These are phyloP conservation scores for Penicillium sp. DNA, from an alignment of 2,329 filamentous ascomycete species.

Conservation along the genomic window DNA sequence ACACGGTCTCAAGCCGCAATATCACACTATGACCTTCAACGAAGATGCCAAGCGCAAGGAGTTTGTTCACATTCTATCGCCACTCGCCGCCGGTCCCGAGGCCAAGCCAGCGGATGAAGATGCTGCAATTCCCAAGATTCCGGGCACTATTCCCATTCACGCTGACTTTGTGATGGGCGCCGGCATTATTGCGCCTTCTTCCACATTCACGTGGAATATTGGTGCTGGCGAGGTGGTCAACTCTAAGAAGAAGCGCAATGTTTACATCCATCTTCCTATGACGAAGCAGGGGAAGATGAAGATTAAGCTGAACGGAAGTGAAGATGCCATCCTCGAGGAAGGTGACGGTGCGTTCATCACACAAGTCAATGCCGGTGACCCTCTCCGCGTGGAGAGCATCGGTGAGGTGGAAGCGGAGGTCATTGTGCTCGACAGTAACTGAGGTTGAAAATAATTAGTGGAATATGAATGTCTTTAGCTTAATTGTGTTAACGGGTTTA, in stretches of 20 bases:
- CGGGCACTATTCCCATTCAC: constrained; percentile 79
- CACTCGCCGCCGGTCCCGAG: constrained; percentile 69
- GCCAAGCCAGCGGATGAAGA: constrained; percentile 68
- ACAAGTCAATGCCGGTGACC: constrained; percentile 67
- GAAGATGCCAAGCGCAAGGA: constrained; percentile 74
- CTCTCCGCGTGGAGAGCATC: constrained; percentile 68
- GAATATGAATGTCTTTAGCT: not conserved
- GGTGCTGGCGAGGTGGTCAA: constrained; percentile 57
- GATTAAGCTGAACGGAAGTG: constrained; percentile 70
- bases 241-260: constrained; percentile 64
- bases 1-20: constrained; percentile 72
- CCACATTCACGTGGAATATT: constrained; percentile 73
- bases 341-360: constrained; percentile 83
- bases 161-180: constrained; percentile 85
- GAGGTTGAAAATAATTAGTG: not conserved
- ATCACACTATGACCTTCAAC: constrained; percentile 75
- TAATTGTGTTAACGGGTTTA: not conserved
- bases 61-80: constrained; percentile 78
- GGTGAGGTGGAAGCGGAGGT: constrained; percentile 73
- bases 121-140: constrained; percentile 65
- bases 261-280: constrained; percentile 83
- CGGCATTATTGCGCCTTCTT: constrained; percentile 70
- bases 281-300: constrained; percentile 74
- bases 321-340: constrained; percentile 71
- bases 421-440: constrained; percentile 70